Evolutionary conservation across 202 grass and related monocot species (phyloP).

Genomic region (Carex arenaria): DNA sequence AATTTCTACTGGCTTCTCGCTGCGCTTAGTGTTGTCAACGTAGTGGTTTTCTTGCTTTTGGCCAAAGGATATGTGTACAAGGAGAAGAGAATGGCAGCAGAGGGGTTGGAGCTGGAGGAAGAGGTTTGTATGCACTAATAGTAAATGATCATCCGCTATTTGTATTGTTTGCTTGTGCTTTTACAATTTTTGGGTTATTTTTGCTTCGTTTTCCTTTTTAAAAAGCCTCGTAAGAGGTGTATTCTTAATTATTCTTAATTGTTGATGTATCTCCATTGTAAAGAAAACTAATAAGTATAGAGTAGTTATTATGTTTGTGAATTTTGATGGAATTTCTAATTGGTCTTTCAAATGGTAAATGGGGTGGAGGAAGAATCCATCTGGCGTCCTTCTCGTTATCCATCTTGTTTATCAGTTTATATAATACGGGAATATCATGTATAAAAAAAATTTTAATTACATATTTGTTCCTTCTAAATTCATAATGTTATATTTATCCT

Average conservation of each 20-base stretch:
- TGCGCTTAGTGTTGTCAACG: conserved; percentile 28
- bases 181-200: neutral
- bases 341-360: neutral
- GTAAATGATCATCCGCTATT: neutral
- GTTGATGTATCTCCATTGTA: conserved; percentile 13
- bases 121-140: conserved; percentile 26
- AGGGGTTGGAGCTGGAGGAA: conserved; percentile 24
- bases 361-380: neutral
- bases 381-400: no score
- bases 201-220: neutral
- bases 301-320: neutral
- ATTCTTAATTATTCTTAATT: neutral
- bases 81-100: conserved; percentile 42
- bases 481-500: no score
- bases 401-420: no score
- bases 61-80: conserved; percentile 61
- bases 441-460: no score
- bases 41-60: conserved; percentile 18
- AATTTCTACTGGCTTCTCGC: conserved; percentile 72
- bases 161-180: neutral
- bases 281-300: neutral
- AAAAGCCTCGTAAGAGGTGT: conserved; percentile 2
- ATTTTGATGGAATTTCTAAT: neutral
- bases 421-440: no score
- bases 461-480: no score